phyloP scores from a whole-genome alignment of 768 basidiomycete species.

The Leucogyrophana mollusca region DNA sequence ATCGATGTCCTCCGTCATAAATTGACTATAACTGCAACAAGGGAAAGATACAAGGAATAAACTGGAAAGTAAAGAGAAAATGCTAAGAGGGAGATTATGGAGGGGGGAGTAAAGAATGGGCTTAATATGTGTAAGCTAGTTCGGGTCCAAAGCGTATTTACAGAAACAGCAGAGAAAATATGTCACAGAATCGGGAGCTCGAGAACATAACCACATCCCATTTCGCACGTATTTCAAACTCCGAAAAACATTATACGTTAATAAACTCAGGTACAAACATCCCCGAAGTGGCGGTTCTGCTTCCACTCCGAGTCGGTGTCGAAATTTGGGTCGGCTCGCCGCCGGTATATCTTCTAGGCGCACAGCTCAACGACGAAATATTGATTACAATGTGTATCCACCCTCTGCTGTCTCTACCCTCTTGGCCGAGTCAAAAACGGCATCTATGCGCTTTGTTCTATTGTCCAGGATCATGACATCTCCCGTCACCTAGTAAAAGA shows the following conservation, averaged over 20 bases:
- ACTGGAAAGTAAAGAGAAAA: slow-evolving; percentile 2
- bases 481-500: slow-evolving; percentile 29
- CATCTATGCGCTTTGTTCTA: slow-evolving; percentile 20
- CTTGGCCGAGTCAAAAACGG: background rate
- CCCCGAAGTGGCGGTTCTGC: slow-evolving; percentile 20
- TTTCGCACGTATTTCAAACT: slow-evolving; percentile 35
- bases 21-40: background rate
- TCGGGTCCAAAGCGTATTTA: slow-evolving; percentile 38
- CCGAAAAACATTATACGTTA: slow-evolving; percentile 27
- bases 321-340: slow-evolving; percentile 12
- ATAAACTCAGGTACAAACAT: slow-evolving; percentile 29
- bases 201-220: slow-evolving; percentile 37
- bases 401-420: background rate
- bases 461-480: slow-evolving; percentile 14
- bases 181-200: slow-evolving; percentile 40
- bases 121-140: slow-evolving; percentile 35
- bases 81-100: slow-evolving; percentile 8
- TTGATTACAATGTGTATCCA: background rate
- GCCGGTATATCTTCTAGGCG: background rate
- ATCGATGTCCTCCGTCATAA: slow-evolving; percentile 18
- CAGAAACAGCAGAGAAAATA: slow-evolving; percentile 37
- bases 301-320: slow-evolving; percentile 17
- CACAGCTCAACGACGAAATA: background rate
- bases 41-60: no score
- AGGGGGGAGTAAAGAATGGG: slow-evolving; percentile 18